phyloP scores from a whole-genome alignment of 164 flowering plant genomes.

The Vitis rupestris region DNA sequence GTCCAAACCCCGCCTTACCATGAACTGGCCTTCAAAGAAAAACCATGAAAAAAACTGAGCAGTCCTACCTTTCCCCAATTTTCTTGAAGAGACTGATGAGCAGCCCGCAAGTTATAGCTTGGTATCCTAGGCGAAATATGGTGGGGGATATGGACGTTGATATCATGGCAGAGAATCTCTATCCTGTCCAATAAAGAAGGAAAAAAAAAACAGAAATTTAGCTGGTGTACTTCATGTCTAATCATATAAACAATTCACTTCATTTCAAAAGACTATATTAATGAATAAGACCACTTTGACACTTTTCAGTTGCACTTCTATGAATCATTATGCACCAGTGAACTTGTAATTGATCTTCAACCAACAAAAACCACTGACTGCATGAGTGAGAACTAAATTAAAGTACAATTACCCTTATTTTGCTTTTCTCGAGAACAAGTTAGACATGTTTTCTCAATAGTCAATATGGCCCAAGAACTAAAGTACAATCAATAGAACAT shows the following conservation, averaged over 20 bases:
- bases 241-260: too few relatives aligned
- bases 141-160: constrained; percentile 91
- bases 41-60: not conserved
- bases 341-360: not conserved
- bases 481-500: too few relatives aligned
- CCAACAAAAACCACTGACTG: not conserved
- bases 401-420: not conserved
- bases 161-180: constrained; percentile 72
- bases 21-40: not conserved
- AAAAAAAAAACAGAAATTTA: constrained; percentile 2
- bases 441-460: not conserved
- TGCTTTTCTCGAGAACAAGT: not conserved
- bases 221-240: not conserved
- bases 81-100: constrained; percentile 64
- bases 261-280: too few relatives aligned
- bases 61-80: constrained; percentile 87
- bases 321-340: not conserved
- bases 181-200: constrained; percentile 38
- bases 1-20: too few relatives aligned
- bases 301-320: not conserved
- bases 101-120: constrained; percentile 77
- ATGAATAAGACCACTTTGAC: not conserved
- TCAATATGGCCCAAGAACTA: too few relatives aligned
- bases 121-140: constrained; percentile 90
- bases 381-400: not conserved